A percentile compares a stretch with the other conserved stretches of the same genome.
Evolutionary conservation across 2,329 filamentous ascomycete genomes (phyloP).

Genomic region (Colletotrichum orchidophilum): DNA sequence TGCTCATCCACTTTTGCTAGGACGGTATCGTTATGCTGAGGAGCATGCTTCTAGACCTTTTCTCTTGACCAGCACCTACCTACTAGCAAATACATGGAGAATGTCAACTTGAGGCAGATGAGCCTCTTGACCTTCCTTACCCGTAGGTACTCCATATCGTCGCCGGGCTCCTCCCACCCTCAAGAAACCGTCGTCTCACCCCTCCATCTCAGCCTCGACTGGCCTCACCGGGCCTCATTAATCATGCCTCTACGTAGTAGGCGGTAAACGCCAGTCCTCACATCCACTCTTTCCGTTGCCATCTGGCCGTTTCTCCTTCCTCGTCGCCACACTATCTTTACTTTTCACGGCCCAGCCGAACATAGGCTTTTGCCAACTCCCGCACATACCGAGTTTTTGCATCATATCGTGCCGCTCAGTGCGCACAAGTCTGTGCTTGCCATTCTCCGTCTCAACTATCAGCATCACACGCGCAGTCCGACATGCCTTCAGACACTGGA

Average conservation of each 20-base stretch:
- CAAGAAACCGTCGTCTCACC: constrained; percentile 1
- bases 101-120: background rate
- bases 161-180: background rate
- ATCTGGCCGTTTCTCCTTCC: constrained; percentile 1
- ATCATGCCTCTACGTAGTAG: background rate
- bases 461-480: background rate
- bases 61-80: background rate
- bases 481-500: background rate
- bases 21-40: constrained; percentile 9
- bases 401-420: background rate
- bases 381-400: background rate
- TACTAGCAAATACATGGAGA: background rate
- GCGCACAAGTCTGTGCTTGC: constrained; percentile 18
- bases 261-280: background rate
- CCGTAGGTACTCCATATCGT: background rate
- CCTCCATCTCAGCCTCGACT: background rate
- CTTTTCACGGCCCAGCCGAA: constrained; percentile 19
- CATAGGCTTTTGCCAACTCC: background rate
- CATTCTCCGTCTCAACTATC: constrained; percentile 22
- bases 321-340: constrained; percentile 13
- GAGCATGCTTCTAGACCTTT: constrained; percentile 30
- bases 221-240: background rate
- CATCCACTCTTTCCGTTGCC: constrained; percentile 8
- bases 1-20: constrained; percentile 8
- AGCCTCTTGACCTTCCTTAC: background rate